These are phyloP conservation scores for Lodderomyces metapsilosis DNA, from an alignment of 1,139 yeast species.

Conservation along the genomic window DNA sequence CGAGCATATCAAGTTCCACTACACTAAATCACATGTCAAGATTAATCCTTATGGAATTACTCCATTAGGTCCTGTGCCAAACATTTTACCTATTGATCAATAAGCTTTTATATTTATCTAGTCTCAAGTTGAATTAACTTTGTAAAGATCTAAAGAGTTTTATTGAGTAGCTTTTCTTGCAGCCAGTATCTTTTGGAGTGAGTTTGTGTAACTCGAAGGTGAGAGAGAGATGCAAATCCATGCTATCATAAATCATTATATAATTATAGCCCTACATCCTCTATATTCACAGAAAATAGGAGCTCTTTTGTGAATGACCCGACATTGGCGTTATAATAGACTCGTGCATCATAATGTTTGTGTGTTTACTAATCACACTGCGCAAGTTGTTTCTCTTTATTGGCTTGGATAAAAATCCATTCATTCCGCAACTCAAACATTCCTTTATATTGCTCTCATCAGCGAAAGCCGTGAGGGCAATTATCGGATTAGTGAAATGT, in stretches of 20 bases:
- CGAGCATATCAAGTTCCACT: constrained; percentile 86
- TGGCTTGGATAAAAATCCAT: constrained; percentile 86
- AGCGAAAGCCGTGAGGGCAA: constrained; percentile 92
- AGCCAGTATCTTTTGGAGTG: no score
- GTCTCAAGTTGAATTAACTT: no score
- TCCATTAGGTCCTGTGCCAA: constrained; percentile 86
- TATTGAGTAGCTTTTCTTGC: no score
- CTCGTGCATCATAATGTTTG: constrained; percentile 29
- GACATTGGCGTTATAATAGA: constrained; percentile 24
- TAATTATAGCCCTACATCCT: no score
- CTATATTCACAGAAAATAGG: constrained; percentile 5
- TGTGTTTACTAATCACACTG: constrained; percentile 47
- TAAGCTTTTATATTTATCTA: neutral
- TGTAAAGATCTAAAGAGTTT: no score
- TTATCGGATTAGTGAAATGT: constrained; percentile 70
- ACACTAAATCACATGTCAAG: constrained; percentile 75
- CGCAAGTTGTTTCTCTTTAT: constrained; percentile 68
- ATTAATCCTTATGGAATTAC: constrained; percentile 85
- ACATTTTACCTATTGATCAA: constrained; percentile 44
- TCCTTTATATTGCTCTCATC: constrained; percentile 80
- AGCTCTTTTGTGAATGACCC: constrained; percentile 3
- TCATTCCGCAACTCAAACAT: constrained; percentile 82
- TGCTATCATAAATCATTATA: no score
- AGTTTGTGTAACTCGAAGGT: no score
- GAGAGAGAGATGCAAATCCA: no score